Percentiles rank a stretch among this genome's conserved stretches.
These are phyloP conservation scores for Fusarium nelsonii DNA, from an alignment of 2,329 filamentous ascomycete species.

Conservation along the genomic window DNA sequence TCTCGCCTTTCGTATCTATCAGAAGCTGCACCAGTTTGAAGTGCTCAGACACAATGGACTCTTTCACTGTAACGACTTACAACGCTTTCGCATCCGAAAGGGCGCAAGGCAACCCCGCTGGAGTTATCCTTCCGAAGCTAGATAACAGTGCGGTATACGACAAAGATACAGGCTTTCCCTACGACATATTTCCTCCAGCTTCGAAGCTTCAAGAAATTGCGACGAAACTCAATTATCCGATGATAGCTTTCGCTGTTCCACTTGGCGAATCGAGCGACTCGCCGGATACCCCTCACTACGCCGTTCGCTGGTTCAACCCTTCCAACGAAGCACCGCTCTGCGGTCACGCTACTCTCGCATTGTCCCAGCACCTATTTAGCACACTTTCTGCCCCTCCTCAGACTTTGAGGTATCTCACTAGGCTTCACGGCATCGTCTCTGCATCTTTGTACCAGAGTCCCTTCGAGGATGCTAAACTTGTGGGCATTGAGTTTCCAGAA, in stretches of 20 bases:
- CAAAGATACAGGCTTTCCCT: background rate
- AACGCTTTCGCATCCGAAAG: conserved; percentile 7
- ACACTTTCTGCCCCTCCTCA: background rate
- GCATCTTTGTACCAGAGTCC: conserved; percentile 1
- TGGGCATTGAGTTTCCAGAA: conserved; percentile 15
- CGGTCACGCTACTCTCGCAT: conserved; percentile 5
- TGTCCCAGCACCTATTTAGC: conserved; percentile 10
- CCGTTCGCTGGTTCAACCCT: conserved; percentile 19
- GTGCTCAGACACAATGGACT: background rate
- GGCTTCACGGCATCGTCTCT: conserved; percentile 10
- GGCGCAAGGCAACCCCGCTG: conserved; percentile 14
- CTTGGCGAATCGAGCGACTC: background rate
- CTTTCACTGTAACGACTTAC: background rate
- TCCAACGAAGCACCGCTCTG: conserved; percentile 11
- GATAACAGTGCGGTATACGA: fast-evolving
- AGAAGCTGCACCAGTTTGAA: fast-evolving
- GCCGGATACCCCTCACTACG: conserved; percentile 5
- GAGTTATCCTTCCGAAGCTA: background rate
- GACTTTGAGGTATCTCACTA: conserved; percentile 2
- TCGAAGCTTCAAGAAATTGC: conserved; percentile 1
- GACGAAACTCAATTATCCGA: fast-evolving
- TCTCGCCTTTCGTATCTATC: background rate
- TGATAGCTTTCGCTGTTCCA: background rate
- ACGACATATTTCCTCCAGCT: background rate
- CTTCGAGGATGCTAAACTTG: background rate